Evolutionary conservation across 1,284 basidiomycete species (phyloP).

Genomic region (Leccinum pachyderme): DNA sequence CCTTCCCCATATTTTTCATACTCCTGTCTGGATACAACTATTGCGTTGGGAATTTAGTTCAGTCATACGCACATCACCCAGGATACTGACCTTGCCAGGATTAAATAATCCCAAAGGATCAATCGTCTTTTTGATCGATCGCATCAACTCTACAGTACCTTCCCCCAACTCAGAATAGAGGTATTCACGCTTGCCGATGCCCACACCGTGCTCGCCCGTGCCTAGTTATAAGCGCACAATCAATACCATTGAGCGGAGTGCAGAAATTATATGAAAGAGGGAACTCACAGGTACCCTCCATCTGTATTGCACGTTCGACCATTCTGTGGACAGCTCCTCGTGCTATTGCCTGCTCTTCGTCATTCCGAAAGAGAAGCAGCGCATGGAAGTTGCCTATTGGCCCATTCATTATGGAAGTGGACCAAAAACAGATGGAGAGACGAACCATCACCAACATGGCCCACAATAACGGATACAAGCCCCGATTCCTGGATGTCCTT

Average conservation of each 20-base stretch:
- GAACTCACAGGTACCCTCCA: slow-evolving; percentile 73
- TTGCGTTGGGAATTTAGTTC: neutral
- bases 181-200: slow-evolving; percentile 78
- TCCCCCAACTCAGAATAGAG: slow-evolving; percentile 76
- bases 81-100: slow-evolving; percentile 69
- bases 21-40: slow-evolving; percentile 29
- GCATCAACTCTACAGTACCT: slow-evolving; percentile 85
- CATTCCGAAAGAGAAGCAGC: slow-evolving; percentile 59
- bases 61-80: neutral
- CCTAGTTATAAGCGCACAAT: slow-evolving; percentile 36
- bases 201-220: slow-evolving; percentile 87
- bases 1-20: slow-evolving; percentile 18
- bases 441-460: slow-evolving; percentile 85
- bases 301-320: slow-evolving; percentile 67
- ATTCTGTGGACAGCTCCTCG: slow-evolving; percentile 61
- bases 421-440: slow-evolving; percentile 18
- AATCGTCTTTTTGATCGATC: slow-evolving; percentile 72
- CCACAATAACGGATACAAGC: slow-evolving; percentile 65
- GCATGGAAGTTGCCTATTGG: slow-evolving; percentile 54
- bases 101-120: slow-evolving; percentile 82
- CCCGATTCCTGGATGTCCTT: slow-evolving; percentile 63
- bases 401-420: neutral
- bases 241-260: neutral
- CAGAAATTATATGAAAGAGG: neutral
- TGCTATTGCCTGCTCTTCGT: slow-evolving; percentile 54